Evolutionary conservation across 2,329 filamentous ascomycete genomes (phyloP), one percentile per base, ranked within the genome.

Genomic region (Peltaster fructicola): DNA sequence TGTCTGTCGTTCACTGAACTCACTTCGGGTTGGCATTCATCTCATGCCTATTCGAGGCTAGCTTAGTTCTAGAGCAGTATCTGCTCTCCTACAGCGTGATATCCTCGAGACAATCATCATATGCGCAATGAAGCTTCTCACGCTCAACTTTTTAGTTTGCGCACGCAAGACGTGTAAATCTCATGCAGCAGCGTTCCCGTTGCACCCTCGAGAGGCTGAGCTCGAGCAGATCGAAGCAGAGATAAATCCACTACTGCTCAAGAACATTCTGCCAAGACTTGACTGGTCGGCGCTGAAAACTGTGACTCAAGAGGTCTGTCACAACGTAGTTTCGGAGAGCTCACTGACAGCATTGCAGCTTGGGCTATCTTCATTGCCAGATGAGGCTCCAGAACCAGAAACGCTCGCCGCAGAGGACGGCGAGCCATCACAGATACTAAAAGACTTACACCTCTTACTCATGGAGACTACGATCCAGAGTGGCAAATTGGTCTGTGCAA

Each of bases 101-200:
- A 8, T 8, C 14, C 15, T 28, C 22, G 12, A 5, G 16, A 29
- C 6, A 5, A 9, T 23, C 8, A 9, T 15, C 23, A 10, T 21
- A 25, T 8, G 7, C 19, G 32, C 20, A 17, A 98, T 98, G 88
- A 95, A 95, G 54, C 62, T 95, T 34, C 69, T 95, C 25, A 93
- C 82, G 32, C 73, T 91, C 44, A 95, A 95, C 57, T 98, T 98
- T 55, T 62, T 95, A 37, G 88, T 81, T 43, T 98, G 88, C 62
- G 85, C 88, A 33, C 77, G 90, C 48, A 95, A 93, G 63, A 64
- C 77, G 29, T 98, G 88, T 74, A 92, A 90, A 57, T 67, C 71
- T 29, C 73, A 74, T 15, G 61, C 74, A 5, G 58, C 66, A 25
- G 80, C 81, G 13, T 95, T 90, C 47, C 88, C 88, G 3, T 65